Percentiles rank a stretch among this genome's conserved stretches.
phyloP scores from a whole-genome alignment of 768 basidiomycete species.

The Grammothele lineata region DNA sequence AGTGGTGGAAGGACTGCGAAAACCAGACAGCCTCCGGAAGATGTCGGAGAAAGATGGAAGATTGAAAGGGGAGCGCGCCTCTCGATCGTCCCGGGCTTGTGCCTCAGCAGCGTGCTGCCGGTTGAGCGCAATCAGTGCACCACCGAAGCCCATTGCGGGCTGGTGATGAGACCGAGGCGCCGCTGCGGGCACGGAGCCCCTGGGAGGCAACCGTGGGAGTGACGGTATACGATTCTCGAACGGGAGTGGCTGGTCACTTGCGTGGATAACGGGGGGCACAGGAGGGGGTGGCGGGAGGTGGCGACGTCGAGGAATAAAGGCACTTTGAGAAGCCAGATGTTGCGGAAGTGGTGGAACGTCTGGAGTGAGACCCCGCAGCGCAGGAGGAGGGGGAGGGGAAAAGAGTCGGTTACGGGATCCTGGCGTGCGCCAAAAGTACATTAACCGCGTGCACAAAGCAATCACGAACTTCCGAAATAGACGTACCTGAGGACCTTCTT shows the following conservation, averaged over 20 bases:
- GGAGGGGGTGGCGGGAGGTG: slow-evolving; percentile 4
- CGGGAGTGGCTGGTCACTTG: slow-evolving; percentile 46
- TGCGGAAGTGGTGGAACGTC: slow-evolving; percentile 53
- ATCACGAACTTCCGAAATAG: background rate
- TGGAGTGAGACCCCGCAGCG: slow-evolving; percentile 37
- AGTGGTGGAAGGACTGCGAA: background rate
- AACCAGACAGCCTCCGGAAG: slow-evolving; percentile 5
- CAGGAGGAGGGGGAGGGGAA: slow-evolving; percentile 36
- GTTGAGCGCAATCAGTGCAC: slow-evolving; percentile 49
- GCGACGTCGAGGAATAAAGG: too few species aligned
- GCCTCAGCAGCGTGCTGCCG: slow-evolving; percentile 23
- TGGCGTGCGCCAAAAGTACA: background rate
- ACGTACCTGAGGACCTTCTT: background rate
- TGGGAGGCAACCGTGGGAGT: slow-evolving; percentile 22
- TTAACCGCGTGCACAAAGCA: background rate
- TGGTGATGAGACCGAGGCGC: slow-evolving; percentile 52
- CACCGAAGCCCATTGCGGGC: slow-evolving; percentile 63
- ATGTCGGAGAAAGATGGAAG: slow-evolving; percentile 10
- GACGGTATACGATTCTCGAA: slow-evolving; percentile 39
- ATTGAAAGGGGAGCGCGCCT: slow-evolving; percentile 3
- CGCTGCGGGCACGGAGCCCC: slow-evolving; percentile 23
- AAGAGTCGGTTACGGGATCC: slow-evolving; percentile 10
- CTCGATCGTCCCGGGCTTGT: slow-evolving; percentile 8
- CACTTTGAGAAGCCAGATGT: slow-evolving; percentile 29
- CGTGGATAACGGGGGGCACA: slow-evolving; percentile 40